Percentiles rank a stretch among this genome's conserved stretches.
Evolutionary conservation across 31 red algal species (phyloP).

Genomic region (Odonthalia washingtoniensis): DNA sequence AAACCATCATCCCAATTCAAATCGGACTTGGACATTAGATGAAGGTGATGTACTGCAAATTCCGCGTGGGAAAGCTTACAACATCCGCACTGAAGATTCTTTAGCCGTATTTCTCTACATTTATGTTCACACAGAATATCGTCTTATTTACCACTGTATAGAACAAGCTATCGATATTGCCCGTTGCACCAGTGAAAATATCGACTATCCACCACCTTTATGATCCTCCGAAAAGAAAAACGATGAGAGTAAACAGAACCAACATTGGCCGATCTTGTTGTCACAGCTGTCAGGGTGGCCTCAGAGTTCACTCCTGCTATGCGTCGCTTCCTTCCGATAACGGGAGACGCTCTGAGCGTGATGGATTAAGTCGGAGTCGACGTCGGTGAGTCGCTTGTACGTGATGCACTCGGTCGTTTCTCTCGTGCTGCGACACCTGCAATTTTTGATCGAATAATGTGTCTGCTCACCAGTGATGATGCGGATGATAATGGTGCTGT

Average conservation of each 20-base stretch:
- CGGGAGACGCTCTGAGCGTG: constrained; percentile 19
- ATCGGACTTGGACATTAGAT: constrained; percentile 14
- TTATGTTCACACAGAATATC: constrained; percentile 21
- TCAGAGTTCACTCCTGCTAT: constrained; percentile 23
- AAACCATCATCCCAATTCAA: too few species aligned
- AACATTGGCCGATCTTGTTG: constrained; percentile 23
- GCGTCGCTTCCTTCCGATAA: constrained; percentile 36
- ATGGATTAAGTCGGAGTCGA: constrained; percentile 27
- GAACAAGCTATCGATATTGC: constrained; percentile 13
- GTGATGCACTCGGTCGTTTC: not conserved
- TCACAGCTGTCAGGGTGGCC: constrained; percentile 19
- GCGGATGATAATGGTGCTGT: too few species aligned
- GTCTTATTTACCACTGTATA: constrained; percentile 12
- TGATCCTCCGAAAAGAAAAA: not conserved
- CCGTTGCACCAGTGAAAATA: constrained; percentile 9
- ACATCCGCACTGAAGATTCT: constrained; percentile 12
- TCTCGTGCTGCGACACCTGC: not conserved
- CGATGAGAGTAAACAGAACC: not conserved
- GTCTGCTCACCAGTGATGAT: not conserved
- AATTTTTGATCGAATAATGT: not conserved
- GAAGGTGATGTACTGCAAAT: constrained; percentile 52
- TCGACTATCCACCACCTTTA: constrained; percentile 14
- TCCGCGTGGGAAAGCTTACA: constrained; percentile 37
- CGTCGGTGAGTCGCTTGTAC: not conserved
- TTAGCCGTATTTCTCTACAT: constrained; percentile 23